Conservation (phyloP, 805 yeast genomes). For the Komagataella pseudopastoris region DNA sequence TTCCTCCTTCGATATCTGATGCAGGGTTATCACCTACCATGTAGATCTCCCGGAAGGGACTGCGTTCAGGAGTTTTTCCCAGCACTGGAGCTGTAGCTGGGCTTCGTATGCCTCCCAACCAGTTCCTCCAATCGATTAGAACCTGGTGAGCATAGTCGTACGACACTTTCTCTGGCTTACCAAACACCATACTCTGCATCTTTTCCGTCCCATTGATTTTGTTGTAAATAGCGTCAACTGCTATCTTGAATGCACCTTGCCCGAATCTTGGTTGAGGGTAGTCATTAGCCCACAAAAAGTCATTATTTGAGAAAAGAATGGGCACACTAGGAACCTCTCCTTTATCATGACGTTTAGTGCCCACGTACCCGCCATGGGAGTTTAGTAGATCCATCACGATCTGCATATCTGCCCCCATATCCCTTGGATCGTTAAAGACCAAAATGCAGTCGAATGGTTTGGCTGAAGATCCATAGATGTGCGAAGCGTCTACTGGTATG, state of each 20-base stretch:
- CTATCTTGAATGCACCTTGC: constrained; percentile 73
- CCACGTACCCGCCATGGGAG: constrained; percentile 47
- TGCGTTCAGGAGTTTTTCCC: constrained; percentile 21
- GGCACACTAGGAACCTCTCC: constrained; percentile 42
- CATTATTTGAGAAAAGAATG: constrained; percentile 70
- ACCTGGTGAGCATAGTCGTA: constrained; percentile 76
- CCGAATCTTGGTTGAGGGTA: constrained; percentile 73
- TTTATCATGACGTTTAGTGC: constrained; percentile 34
- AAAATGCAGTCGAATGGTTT: constrained; percentile 59
- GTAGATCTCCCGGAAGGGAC: constrained; percentile 51
- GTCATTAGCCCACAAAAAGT: constrained; percentile 80
- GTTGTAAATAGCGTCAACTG: constrained; percentile 45
- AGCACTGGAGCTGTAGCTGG: constrained; percentile 25
- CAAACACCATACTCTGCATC: constrained; percentile 47
- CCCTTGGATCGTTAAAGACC: constrained; percentile 83
- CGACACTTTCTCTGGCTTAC: constrained; percentile 71
- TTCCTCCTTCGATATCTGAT: constrained; percentile 85
- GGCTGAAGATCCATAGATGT: constrained; percentile 12
- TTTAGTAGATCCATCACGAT: constrained; percentile 58
- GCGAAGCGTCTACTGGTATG: constrained; percentile 14
- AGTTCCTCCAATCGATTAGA: constrained; percentile 39
- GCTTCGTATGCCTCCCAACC: constrained; percentile 13
- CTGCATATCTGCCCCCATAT: constrained; percentile 77
- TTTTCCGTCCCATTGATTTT: constrained; percentile 33
- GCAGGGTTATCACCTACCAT: constrained; percentile 98